Evolutionary conservation across 768 basidiomycete genomes (phyloP), one percentile per base, ranked within the genome.

Genomic region (Agrocybe chaxingu): DNA sequence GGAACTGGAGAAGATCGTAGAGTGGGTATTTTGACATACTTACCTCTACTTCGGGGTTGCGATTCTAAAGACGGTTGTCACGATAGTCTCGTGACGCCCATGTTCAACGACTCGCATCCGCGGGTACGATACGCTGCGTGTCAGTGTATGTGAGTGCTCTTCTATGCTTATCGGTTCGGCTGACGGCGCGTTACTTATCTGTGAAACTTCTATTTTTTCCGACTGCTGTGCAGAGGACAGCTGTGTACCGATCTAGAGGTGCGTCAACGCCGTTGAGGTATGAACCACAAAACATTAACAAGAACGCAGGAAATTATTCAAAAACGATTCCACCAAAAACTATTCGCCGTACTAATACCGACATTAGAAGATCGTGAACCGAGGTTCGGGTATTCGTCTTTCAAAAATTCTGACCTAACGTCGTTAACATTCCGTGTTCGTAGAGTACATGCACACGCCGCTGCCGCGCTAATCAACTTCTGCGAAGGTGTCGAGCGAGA

Each of bases 211-310:
- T 50, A 7, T 32, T 31, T 36, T 45, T 56, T 29, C 48, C 51
- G n/a, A 24, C 36, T 54, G 16, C 13, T 30, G 16, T 54, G 30
- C 56, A 90, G 92, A 42, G 92, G 92, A 0, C 92, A 94, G 62
- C 71, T 96, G 3, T 93, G 92, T 62, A 92, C 89, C 3, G 92
- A 95, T 69, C 74, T 93, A 39, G 90, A 91, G 71, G 89, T 89
- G 63, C 43, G 72, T 46, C 10, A 6, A 31, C 6, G 3, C 29
- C 4, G 7, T 24, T 8, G 24, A 3, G n/a, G 7, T 3, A n/a
- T 36, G 19, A 30, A 7, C 16, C 19, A 18, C 7, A 11, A 10
- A 2, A 16, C 10, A 11, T 30, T 40, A 9, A 30, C 4, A 4
- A 18, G 35, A n/a, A 40, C 42, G 6, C 55, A 87, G 83, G 87